Conservation (phyloP, 1,284 basidiomycete species). For the Inonotus hispidus region DNA sequence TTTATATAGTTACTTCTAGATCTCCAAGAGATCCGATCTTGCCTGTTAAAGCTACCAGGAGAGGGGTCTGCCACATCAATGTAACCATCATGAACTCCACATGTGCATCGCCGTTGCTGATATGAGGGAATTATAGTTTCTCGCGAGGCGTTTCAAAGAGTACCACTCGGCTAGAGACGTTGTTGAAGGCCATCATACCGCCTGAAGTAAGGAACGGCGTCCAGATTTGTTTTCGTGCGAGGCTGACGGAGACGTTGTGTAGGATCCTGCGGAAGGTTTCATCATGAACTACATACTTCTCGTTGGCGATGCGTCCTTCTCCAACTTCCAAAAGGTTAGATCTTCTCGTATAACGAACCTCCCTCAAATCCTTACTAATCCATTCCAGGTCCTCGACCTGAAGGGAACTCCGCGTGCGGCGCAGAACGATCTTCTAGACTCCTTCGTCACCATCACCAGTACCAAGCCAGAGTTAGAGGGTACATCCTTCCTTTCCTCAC, state of each 20-base stretch:
- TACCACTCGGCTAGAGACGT: conserved; percentile 77
- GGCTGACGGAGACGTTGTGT: conserved; percentile 11
- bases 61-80: conserved; percentile 52
- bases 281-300: conserved; percentile 91
- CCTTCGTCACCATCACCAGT: conserved; percentile 87
- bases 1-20: conserved; percentile 77
- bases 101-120: conserved; percentile 3
- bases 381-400: conserved; percentile 81
- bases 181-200: conserved; percentile 91
- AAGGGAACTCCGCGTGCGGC: conserved; percentile 86
- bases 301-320: conserved; percentile 88
- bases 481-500: conserved; percentile 84
- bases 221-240: background rate
- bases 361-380: background rate
- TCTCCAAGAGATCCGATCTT: conserved; percentile 81
- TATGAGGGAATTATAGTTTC: conserved; percentile 43
- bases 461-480: conserved; percentile 80
- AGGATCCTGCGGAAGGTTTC: conserved; percentile 91
- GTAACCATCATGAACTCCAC: conserved; percentile 31
- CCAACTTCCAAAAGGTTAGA: conserved; percentile 93
- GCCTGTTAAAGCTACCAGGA: conserved; percentile 78
- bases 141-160: conserved; percentile 76
- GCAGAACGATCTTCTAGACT: conserved; percentile 87
- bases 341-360: background rate
- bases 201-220: conserved; percentile 57